Evolutionary conservation across 805 yeast genomes (phyloP), one percentile per base, ranked within the genome.

Genomic region (Metschnikowia borealis): DNA sequence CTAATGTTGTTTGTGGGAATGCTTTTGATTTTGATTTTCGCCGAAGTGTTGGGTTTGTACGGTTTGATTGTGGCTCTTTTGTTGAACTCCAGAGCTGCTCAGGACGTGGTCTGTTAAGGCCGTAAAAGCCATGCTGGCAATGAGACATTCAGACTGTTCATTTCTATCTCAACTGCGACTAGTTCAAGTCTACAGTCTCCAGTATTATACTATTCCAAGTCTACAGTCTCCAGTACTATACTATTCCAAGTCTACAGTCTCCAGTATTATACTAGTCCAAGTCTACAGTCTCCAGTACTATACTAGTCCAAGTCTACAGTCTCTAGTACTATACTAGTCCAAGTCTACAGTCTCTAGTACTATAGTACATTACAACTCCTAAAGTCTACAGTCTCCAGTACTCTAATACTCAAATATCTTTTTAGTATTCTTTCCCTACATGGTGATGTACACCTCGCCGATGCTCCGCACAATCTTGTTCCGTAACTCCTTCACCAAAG

Each of bases 41-140:
- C 97, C 58, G 99, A 92, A 83, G 98, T 91, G 62, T 83, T 91
- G 77, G 98, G 99, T 79, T 85, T 94, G 62, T 89, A 94, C 74
- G 99, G 99, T 68, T 83, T 94, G 67, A 94, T 94, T 82, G 98
- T 94, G 61, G 99, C 99, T 59, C 83, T 94, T 70, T 82, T 94
- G 71, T 84, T 94, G 77, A 94, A 94, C 87, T 91, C 99, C 58
- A 87, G 96, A 81, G 98, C 98, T 62, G 85, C 88, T 59, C 95
- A 87, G 75, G 96, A 87, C 69, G 96, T 89, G 59, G 68, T 77
- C 64, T 89, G 96, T 79, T 87, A 82, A 78, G 51, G 35, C 35
- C 35, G 8, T 34, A 26, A 26, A 26, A 38, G n/a, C 14, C 32
- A 38, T 44, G 40, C 34, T 42, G 34, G 21, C 32, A 11, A 20